Conservation (phyloP, 352 stramenopile species). For the Phytophthora colocasiae region DNA sequence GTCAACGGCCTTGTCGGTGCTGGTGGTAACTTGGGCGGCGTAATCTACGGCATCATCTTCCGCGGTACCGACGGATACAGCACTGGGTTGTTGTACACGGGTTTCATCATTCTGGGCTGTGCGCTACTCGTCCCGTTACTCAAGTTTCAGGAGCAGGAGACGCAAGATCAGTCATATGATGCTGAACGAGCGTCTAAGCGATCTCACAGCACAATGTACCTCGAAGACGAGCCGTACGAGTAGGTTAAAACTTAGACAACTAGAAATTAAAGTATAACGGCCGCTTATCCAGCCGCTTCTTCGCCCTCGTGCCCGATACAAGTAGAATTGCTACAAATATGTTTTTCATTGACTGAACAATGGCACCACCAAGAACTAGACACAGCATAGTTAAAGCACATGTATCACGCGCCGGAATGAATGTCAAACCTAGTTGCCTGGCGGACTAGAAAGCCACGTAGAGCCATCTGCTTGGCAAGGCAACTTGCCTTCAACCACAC, state of each 20-base stretch:
- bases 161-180: background rate
- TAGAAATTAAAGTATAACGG: too few species aligned
- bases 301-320: too few species aligned
- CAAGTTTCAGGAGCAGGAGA: conserved; percentile 40
- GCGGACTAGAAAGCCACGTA: background rate
- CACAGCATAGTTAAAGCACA: too few species aligned
- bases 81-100: conserved; percentile 59
- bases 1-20: conserved; percentile 74
- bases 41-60: conserved; percentile 82
- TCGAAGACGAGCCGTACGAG: conserved; percentile 35
- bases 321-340: too few species aligned
- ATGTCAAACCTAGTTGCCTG: too few species aligned
- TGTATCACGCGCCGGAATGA: too few species aligned
- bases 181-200: conserved; percentile 16
- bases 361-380: too few species aligned
- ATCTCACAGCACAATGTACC: conserved; percentile 37
- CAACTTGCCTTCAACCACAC: too few species aligned
- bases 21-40: conserved; percentile 71
- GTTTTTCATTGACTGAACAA: too few species aligned
- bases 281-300: too few species aligned
- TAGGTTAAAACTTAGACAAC: background rate
- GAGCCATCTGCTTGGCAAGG: too few species aligned
- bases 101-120: conserved; percentile 62
- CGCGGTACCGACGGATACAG: conserved; percentile 46
- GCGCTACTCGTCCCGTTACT: conserved; percentile 55